Percentiles rank a stretch among this genome's conserved stretches.
These are phyloP conservation scores for Thuja plicata DNA, from an alignment of 83 land plant species.

Conservation along the genomic window DNA sequence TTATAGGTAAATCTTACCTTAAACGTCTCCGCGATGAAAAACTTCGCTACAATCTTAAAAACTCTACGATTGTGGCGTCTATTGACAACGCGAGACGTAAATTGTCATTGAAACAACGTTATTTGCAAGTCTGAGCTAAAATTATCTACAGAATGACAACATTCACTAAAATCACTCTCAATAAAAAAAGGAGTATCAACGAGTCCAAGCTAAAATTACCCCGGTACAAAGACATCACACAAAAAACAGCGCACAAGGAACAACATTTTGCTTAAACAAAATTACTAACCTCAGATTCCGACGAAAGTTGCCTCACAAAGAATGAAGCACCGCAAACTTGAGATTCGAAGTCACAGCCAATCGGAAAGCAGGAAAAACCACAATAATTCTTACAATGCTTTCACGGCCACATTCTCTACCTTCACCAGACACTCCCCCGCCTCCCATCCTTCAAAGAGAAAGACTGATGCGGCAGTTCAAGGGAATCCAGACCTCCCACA, in stretches of 20 bases:
- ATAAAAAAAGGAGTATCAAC: neutral
- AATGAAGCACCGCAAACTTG: neutral
- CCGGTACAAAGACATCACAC: neutral
- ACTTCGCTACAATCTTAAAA: neutral
- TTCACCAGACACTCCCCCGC: neutral
- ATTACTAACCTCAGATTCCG: neutral
- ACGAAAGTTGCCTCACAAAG: neutral
- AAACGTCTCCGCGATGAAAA: too few relatives aligned
- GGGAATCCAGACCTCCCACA: neutral
- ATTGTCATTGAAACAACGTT: too few relatives aligned
- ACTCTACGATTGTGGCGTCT: neutral
- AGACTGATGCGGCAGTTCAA: neutral
- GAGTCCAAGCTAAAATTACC: neutral
- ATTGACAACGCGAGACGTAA: too few relatives aligned
- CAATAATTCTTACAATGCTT: neutral
- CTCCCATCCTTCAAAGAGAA: neutral
- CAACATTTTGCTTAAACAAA: neutral
- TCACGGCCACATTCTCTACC: neutral
- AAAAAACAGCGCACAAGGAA: neutral
- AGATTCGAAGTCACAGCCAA: neutral
- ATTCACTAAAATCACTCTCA: too few relatives aligned
- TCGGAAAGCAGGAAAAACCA: neutral
- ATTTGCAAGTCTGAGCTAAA: too few relatives aligned
- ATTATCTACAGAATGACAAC: too few relatives aligned
- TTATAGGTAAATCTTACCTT: too few relatives aligned